Evolutionary conservation across 306 rosid species (phyloP).

Genomic region (Quercus dentata): DNA sequence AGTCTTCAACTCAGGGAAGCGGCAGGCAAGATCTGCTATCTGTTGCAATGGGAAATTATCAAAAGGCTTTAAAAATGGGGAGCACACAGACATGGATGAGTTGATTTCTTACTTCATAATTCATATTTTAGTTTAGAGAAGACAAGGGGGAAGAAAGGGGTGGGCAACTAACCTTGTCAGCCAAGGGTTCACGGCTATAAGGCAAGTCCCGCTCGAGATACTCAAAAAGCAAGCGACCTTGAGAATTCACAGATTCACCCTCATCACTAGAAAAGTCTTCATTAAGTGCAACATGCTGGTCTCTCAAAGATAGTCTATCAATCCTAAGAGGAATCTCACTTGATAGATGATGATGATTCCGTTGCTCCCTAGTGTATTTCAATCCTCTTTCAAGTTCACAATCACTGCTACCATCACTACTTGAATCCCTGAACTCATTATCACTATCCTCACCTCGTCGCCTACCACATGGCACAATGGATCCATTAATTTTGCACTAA

Average conservation of each 20-base stretch:
- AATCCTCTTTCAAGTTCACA: constrained; percentile 52
- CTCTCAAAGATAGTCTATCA: constrained; percentile 59
- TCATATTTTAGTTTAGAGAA: background rate
- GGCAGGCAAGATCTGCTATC: constrained; percentile 71
- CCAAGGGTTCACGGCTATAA: constrained; percentile 83
- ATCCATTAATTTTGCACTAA: background rate
- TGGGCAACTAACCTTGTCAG: constrained; percentile 64
- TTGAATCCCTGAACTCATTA: constrained; percentile 79
- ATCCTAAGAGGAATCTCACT: constrained; percentile 42
- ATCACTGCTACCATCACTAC: constrained; percentile 90
- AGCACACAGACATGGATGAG: background rate
- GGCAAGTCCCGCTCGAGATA: constrained; percentile 79
- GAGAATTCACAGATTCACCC: constrained; percentile 63
- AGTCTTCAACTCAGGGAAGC: constrained; percentile 59
- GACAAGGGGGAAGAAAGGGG: background rate
- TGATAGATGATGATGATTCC: constrained; percentile 35
- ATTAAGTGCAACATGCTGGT: constrained; percentile 40
- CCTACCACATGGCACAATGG: constrained; percentile 35
- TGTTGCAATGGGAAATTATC: constrained; percentile 24
- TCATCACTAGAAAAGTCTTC: constrained; percentile 88
- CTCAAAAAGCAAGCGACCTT: constrained; percentile 66
- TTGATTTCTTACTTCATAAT: background rate
- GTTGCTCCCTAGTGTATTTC: constrained; percentile 43
- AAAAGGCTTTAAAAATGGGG: constrained; percentile 7
- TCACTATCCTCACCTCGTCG: constrained; percentile 81